A percentile compares a stretch with the other conserved stretches of the same genome.
Evolutionary conservation across 805 yeast genomes (phyloP).

Genomic region (Kazachstania taianensis): DNA sequence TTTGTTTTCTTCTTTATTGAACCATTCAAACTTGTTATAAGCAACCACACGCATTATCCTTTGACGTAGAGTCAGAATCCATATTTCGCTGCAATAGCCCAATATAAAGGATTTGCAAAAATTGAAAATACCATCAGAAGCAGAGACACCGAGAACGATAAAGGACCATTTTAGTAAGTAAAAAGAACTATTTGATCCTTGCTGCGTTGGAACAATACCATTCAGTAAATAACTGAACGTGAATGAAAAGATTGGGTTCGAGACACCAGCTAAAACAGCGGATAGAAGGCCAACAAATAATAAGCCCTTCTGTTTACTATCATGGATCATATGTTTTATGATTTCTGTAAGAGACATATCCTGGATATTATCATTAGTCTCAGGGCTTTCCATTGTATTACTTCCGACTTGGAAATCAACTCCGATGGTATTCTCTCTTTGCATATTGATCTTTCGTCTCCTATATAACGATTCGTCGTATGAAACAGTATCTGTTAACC

Average conservation of each 20-base stretch:
- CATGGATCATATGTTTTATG: constrained; percentile 25
- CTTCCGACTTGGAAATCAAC: background rate
- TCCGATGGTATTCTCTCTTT: background rate
- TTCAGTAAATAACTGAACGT: constrained; percentile 60
- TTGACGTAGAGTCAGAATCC: constrained; percentile 50
- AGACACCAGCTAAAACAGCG: constrained; percentile 48
- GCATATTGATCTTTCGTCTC: constrained; percentile 6
- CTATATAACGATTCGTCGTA: background rate
- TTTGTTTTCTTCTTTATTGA: constrained; percentile 29
- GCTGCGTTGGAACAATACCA: constrained; percentile 44
- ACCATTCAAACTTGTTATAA: constrained; percentile 46
- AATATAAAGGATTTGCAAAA: constrained; percentile 43
- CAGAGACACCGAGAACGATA: constrained; percentile 50
- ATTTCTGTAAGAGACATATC: constrained; percentile 22
- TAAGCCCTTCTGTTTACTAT: constrained; percentile 17
- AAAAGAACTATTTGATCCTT: constrained; percentile 25
- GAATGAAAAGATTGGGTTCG: constrained; percentile 71
- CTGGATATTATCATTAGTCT: background rate
- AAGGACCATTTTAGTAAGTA: constrained; percentile 56
- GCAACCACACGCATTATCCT: constrained; percentile 39
- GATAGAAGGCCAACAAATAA: constrained; percentile 42
- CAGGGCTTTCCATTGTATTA: background rate
- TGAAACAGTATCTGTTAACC: background rate
- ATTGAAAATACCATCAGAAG: constrained; percentile 48
- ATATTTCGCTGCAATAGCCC: constrained; percentile 52